Evolutionary conservation across 1,284 basidiomycete genomes (phyloP).

Genomic region (Pisolithus thermaeus): DNA sequence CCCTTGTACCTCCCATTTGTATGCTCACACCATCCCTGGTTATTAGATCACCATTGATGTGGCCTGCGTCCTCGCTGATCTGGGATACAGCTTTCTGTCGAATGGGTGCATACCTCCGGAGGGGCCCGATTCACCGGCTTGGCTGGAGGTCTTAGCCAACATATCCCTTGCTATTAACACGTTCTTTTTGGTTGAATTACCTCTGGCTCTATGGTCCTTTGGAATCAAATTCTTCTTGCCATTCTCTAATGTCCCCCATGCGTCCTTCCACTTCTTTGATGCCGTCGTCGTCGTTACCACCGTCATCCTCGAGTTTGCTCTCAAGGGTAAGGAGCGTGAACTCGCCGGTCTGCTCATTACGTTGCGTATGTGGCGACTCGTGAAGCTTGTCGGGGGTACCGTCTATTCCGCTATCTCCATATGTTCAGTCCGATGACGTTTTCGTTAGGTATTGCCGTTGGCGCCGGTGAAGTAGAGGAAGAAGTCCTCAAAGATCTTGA

Average conservation of each 20-base stretch:
- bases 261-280: slow-evolving; percentile 66
- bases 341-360: slow-evolving; percentile 64
- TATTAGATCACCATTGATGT: slow-evolving; percentile 60
- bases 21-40: slow-evolving; percentile 1
- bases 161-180: slow-evolving; percentile 64
- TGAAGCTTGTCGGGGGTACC: slow-evolving; percentile 73
- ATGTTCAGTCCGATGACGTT: slow-evolving; percentile 5
- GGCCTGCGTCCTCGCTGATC: slow-evolving; percentile 59
- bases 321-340: slow-evolving; percentile 63
- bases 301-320: slow-evolving; percentile 62
- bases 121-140: slow-evolving; percentile 44
- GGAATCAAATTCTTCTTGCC: slow-evolving; percentile 57
- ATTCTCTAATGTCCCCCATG: slow-evolving; percentile 43
- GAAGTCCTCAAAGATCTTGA: slow-evolving; percentile 42
- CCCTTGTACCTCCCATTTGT: slow-evolving; percentile 10
- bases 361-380: slow-evolving; percentile 71
- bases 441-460: slow-evolving; percentile 58
- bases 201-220: slow-evolving; percentile 58
- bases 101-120: slow-evolving; percentile 43
- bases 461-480: slow-evolving; percentile 66
- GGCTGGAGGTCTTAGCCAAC: slow-evolving; percentile 57
- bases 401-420: slow-evolving; percentile 4
- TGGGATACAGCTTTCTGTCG: slow-evolving; percentile 60
- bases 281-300: slow-evolving; percentile 63
- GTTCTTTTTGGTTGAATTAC: slow-evolving; percentile 73